Evolutionary conservation across 139 green algal species (phyloP), one percentile per base, ranked within the genome.

Genomic region (Zygnema circumcarinatum): DNA sequence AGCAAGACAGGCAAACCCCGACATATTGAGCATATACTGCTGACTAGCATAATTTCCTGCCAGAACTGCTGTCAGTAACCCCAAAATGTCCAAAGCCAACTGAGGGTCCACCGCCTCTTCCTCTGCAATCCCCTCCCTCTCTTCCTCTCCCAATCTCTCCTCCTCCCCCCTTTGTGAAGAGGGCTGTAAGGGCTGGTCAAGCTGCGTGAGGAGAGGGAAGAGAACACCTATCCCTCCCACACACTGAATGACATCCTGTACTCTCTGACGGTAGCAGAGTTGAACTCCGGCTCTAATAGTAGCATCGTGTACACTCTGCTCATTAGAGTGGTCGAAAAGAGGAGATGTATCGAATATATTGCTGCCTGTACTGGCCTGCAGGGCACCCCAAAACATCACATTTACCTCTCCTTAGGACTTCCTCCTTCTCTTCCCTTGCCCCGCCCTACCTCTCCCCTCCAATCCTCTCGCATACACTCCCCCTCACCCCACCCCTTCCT

Each of bases 201-300:
- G 52, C 42, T 89, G 83, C 31, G 83, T 89, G n/a, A 89, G 47
- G 16, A 89, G 83, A 36, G 83, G 83, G 74, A 89, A 87, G 20
- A 89, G 47, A 2, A 87, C 74, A 2, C 41, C 29, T 38, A 89
- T 88, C 40, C 83, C 83, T 29, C 83, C 83, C 1, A 89, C 83
- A 1, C 76, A 89, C 74, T 89, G 80, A 38, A 89, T 89, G 2
- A 88, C 40, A 74, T 89, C 83, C 3, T 89, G 83, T 56, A 89
- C 21, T 0, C 74, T 39, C 22, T 76, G 35, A 22, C 42, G 33
- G 22, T 20, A 80, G 75, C 83, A 89, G 36, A 89, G 42, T 39
- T 88, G 76, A 35, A 53, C 33, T 40, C 83, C 83, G 11, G 41
- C 36, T 47, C 83, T 67, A 42, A 83, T 83, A 42, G 25, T 22